phyloP scores from a whole-genome alignment of 1,139 yeast genomes.

The Ogataea hybrid region DNA sequence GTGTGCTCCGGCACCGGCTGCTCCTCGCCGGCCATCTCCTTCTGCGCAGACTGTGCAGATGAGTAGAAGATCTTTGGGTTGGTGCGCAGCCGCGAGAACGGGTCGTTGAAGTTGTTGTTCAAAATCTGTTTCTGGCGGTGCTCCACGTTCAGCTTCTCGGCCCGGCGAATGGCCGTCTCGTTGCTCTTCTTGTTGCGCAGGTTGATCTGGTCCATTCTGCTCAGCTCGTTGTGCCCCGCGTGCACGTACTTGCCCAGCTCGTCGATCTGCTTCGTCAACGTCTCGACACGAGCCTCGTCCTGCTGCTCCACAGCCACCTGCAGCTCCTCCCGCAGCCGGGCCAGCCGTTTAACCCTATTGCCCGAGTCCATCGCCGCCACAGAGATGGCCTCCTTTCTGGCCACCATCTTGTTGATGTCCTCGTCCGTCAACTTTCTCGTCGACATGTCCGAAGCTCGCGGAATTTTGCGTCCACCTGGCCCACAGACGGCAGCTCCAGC shows the following conservation, averaged over 20 bases:
- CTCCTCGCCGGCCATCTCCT: constrained; percentile 15
- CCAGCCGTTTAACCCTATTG: constrained; percentile 75
- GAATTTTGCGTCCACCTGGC: constrained; percentile 65
- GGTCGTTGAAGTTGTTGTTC: constrained; percentile 59
- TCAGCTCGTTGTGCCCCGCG: constrained; percentile 14
- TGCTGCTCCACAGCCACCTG: constrained; percentile 73
- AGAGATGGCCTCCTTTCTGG: constrained; percentile 62
- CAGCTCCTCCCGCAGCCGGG: constrained; percentile 70
- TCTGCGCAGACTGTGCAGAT: constrained; percentile 18
- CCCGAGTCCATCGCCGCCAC: constrained; percentile 56
- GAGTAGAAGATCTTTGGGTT: constrained; percentile 77
- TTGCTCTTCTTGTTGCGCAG: constrained; percentile 83
- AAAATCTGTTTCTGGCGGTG: constrained; percentile 47
- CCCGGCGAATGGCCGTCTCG: constrained; percentile 71
- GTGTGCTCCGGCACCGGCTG: constrained; percentile 9
- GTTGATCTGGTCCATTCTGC: constrained; percentile 59
- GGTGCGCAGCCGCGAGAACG: constrained; percentile 86
- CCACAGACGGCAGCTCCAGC: constrained; percentile 59
- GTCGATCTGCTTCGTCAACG: constrained; percentile 52
- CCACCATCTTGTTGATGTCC: constrained; percentile 78
- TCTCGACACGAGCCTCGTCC: constrained; percentile 49
- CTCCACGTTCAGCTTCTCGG: constrained; percentile 66
- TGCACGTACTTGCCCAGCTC: constrained; percentile 30
- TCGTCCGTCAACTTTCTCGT: constrained; percentile 66
- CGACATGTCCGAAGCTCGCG: constrained; percentile 61